Percentiles rank a stretch among this genome's conserved stretches.
These are phyloP conservation scores for Salix dunnii DNA, from an alignment of 345 rosid species.

Conservation along the genomic window DNA sequence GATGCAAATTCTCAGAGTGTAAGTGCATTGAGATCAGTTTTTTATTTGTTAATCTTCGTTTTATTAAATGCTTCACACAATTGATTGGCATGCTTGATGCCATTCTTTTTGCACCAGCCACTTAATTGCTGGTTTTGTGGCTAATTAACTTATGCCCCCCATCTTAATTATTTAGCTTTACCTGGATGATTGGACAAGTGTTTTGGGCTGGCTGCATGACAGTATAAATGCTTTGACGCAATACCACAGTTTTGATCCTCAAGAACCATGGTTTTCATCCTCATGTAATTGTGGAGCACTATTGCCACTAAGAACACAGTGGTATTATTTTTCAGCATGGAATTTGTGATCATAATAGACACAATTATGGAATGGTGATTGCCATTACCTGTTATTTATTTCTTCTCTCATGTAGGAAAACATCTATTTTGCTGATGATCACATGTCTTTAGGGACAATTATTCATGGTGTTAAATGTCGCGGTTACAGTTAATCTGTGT, in stretches of 20 bases:
- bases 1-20: conserved; percentile 90
- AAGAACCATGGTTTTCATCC: no score
- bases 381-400: neutral
- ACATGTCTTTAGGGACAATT: neutral
- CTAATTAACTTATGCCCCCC: neutral
- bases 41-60: conserved; percentile 1
- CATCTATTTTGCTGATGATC: neutral
- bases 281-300: neutral
- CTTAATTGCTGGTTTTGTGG: neutral
- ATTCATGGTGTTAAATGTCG: neutral
- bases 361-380: neutral
- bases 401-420: neutral
- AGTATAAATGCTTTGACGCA: neutral
- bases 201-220: neutral
- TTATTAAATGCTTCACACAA: neutral
- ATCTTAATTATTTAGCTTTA: neutral
- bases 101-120: conserved; percentile 5
- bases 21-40: conserved; percentile 28
- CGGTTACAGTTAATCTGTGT: neutral
- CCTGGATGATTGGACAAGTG: neutral
- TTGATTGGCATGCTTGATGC: neutral
- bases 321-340: neutral
- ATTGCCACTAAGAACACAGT: neutral
- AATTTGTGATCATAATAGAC: neutral
- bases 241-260: neutral